Evolutionary conservation across 306 rosid species (phyloP).

Genomic region (Styphnolobium japonicum): DNA sequence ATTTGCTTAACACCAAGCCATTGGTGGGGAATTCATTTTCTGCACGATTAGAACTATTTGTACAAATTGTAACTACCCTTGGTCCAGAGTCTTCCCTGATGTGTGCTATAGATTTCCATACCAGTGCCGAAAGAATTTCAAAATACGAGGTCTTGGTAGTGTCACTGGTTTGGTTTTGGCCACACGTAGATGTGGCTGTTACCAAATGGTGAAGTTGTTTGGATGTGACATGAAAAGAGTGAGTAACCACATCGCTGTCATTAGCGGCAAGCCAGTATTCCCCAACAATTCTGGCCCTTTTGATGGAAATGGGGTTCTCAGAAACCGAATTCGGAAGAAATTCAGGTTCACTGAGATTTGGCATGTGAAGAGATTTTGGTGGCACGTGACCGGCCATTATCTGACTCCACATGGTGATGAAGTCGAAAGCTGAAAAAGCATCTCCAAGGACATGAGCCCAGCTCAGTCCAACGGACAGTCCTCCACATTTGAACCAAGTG

Average conservation of each 20-base stretch:
- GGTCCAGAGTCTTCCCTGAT: constrained; percentile 33
- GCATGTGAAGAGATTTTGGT: constrained; percentile 23
- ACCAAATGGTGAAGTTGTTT: constrained; percentile 42
- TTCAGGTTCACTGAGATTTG: not conserved
- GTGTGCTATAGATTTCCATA: constrained; percentile 60
- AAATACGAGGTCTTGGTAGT: constrained; percentile 28
- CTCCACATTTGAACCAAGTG: constrained; percentile 81
- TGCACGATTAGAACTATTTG: not conserved
- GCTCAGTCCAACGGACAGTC: constrained; percentile 63
- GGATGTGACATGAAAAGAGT: constrained; percentile 44
- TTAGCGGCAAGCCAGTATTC: constrained; percentile 44
- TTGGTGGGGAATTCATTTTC: constrained; percentile 42
- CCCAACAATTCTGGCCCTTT: constrained; percentile 31
- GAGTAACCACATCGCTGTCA: constrained; percentile 35
- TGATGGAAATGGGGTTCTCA: constrained; percentile 34
- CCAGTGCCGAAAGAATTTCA: constrained; percentile 50
- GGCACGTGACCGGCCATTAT: constrained; percentile 37
- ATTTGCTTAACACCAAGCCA: constrained; percentile 44
- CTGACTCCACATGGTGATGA: constrained; percentile 59
- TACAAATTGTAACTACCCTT: constrained; percentile 50
- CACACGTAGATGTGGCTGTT: not conserved
- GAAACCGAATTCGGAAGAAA: not conserved
- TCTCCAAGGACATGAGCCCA: constrained; percentile 93
- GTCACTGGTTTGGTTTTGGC: not conserved
- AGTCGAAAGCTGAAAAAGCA: constrained; percentile 59